Evolutionary conservation across 148 eudicot genomes (phyloP).

Genomic region (Selenicereus undatus): DNA sequence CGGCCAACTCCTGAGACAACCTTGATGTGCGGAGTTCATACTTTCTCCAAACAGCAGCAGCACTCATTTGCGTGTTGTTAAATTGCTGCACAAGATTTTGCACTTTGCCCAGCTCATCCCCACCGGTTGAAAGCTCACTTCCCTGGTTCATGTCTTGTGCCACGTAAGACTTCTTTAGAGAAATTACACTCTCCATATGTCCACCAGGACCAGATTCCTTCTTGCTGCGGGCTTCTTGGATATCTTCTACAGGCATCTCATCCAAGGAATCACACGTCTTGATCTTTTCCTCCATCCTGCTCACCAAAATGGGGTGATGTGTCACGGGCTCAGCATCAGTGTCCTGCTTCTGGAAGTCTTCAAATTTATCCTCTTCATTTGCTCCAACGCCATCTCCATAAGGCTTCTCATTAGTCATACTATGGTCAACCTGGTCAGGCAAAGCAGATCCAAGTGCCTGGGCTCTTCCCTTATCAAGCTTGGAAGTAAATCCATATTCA

Average conservation of each 20-base stretch:
- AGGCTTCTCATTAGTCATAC: conserved; percentile 40
- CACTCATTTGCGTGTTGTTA: conserved; percentile 43
- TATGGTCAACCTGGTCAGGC: conserved; percentile 66
- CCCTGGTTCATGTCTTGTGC: conserved; percentile 35
- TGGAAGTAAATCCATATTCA: conserved; percentile 75
- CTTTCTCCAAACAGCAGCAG: conserved; percentile 67
- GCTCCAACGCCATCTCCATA: conserved; percentile 38
- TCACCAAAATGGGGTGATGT: conserved; percentile 30
- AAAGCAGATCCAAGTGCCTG: conserved; percentile 91
- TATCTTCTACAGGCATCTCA: conserved; percentile 33
- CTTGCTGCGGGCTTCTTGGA: conserved; percentile 23
- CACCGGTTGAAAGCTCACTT: conserved; percentile 31
- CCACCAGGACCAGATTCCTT: conserved; percentile 20
- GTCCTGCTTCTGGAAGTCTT: conserved; percentile 37
- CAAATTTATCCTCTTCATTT: conserved; percentile 33
- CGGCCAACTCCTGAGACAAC: conserved; percentile 94
- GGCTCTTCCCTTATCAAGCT: conserved; percentile 68
- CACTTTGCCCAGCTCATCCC: conserved; percentile 42
- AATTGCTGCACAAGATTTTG: conserved; percentile 42
- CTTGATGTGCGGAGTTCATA: conserved; percentile 75
- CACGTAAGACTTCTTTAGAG: conserved; percentile 49
- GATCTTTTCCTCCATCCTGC: conserved; percentile 35
- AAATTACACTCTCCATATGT: conserved; percentile 54
- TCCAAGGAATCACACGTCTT: conserved; percentile 27
- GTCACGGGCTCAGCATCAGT: conserved; percentile 33